Base-by-base conservation (phyloP, 2,329 filamentous ascomycete species). In the Aureobasidium mangrovei region DNA sequence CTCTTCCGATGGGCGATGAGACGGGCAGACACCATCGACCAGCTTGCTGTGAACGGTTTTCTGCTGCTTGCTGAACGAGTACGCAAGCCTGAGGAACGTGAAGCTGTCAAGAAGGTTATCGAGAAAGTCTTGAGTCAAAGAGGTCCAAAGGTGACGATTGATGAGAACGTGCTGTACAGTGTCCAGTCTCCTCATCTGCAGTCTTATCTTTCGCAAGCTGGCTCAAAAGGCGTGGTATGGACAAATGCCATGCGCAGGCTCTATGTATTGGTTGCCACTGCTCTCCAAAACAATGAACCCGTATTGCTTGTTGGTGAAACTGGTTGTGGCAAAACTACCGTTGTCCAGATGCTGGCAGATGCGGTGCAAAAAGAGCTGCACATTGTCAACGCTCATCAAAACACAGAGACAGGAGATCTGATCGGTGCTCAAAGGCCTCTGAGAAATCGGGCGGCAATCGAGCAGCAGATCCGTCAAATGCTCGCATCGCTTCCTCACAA, bases 361-460 rank as follows among this genome's bases (percentile, higher is more conserved):
- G 85, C 88, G 3, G 78, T 88, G 58, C 75, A 77, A 12, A 89
- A 85, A 63, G 76, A 87, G 59, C 74, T 99, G 38, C 84, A 91
- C 61, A 93, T 91, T 61, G 85, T 98, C 64, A 99, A 98, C 66
- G 93, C 94, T 2, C 94, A 99, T 69, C 91, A 97, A 62, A 99
- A 98, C 60, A 91, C 93, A 0, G 94, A 99, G 68, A 97, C 94
- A 0, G 91, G 93, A 12, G 93, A 99, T 69, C 77, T 99, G 8
- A 97, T 99, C 60, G 93, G 93, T 60, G 93, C 93, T 3, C 93
- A 98, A 68, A 77, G 93, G 57, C 93, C 93, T 3, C 81, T 97
- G 26, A 81, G 94, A 59, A 97, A 97, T 67, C 82, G 91, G 40
- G 81, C 84, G 10, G 81, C 81, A 1, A 81, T 95, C 33, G 73